These are phyloP conservation scores for Sporothrix pseudoabietina DNA, from an alignment of 2,329 filamentous ascomycete genomes.

Conservation along the genomic window DNA sequence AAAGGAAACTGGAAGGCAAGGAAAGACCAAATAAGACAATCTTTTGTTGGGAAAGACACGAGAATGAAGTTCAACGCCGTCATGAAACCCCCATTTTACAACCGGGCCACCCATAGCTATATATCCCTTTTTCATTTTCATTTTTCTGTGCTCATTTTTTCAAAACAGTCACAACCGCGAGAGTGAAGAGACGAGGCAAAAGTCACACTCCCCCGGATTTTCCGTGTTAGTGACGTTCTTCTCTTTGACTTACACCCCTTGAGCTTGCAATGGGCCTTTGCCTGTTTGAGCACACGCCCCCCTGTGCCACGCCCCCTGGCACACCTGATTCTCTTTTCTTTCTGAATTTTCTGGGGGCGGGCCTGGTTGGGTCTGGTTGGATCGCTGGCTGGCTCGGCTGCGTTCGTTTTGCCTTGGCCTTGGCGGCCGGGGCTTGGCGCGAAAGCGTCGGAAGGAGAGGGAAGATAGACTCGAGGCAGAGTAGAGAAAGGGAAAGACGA, in stretches of 20 bases:
- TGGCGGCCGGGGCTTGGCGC: constrained; percentile 17
- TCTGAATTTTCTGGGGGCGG: constrained; percentile 21
- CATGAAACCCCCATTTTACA: neutral
- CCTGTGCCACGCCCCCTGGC: neutral
- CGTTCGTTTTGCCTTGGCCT: constrained; percentile 9
- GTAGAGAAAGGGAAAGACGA: neutral
- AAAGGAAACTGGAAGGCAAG: neutral
- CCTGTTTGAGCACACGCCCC: neutral
- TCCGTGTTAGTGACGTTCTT: constrained; percentile 18
- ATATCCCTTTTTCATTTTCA: neutral
- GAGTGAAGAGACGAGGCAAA: neutral
- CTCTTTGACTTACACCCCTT: constrained; percentile 3
- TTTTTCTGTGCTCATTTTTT: neutral
- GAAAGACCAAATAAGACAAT: neutral
- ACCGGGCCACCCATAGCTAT: constrained; percentile 1
- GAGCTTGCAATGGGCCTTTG: neutral
- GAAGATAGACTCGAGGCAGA: neutral
- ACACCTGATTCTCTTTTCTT: constrained; percentile 17
- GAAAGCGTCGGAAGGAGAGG: neutral
- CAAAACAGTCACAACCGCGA: neutral
- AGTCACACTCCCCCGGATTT: constrained; percentile 18
- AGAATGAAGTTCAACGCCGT: constrained; percentile 6
- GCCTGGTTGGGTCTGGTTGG: neutral
- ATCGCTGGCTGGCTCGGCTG: neutral
- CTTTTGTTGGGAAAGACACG: constrained; percentile 13